phyloP scores from a whole-genome alignment of 495 filamentous ascomycete genomes.

The Penicillium nucicola region DNA sequence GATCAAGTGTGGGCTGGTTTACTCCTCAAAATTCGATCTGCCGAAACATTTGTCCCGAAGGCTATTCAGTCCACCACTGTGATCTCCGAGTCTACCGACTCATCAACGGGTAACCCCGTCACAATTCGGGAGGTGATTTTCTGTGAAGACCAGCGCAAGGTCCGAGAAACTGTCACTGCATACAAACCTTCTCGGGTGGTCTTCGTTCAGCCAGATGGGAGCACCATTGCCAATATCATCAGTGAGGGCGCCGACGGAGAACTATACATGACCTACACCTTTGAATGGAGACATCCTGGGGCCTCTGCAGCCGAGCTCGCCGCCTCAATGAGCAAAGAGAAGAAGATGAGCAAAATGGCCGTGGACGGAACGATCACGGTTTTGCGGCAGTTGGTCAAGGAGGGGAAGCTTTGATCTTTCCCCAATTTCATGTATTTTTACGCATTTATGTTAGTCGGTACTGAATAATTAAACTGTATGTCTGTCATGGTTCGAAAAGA shows the following conservation, averaged over 20 bases:
- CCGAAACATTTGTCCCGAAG: conserved; percentile 49
- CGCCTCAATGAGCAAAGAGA: conserved; percentile 25
- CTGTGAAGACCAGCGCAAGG: conserved; percentile 14
- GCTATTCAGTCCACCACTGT: conserved; percentile 42
- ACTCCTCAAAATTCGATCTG: conserved; percentile 44
- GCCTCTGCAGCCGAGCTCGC: too few species aligned
- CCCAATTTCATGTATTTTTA: too few species aligned
- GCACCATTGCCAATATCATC: conserved; percentile 45
- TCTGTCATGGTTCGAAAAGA: too few species aligned
- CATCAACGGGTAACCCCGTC: conserved; percentile 23
- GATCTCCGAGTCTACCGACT: conserved; percentile 30
- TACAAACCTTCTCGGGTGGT: conserved; percentile 24
- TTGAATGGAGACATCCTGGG: too few species aligned
- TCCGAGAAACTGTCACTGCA: conserved; percentile 21
- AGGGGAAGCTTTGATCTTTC: conserved; percentile 26
- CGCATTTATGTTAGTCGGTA: too few species aligned
- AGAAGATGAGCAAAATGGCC: conserved; percentile 19
- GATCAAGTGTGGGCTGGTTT: conserved; percentile 50
- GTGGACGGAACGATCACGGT: conserved; percentile 34
- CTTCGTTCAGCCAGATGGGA: conserved; percentile 30
- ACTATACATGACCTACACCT: too few species aligned
- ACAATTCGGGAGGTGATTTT: conserved; percentile 21
- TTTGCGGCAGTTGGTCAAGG: conserved; percentile 29
- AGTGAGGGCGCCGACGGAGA: too few species aligned
- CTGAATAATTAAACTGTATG: too few species aligned